phyloP scores from a whole-genome alignment of 495 filamentous ascomycete genomes.

The Neurospora discreta region DNA sequence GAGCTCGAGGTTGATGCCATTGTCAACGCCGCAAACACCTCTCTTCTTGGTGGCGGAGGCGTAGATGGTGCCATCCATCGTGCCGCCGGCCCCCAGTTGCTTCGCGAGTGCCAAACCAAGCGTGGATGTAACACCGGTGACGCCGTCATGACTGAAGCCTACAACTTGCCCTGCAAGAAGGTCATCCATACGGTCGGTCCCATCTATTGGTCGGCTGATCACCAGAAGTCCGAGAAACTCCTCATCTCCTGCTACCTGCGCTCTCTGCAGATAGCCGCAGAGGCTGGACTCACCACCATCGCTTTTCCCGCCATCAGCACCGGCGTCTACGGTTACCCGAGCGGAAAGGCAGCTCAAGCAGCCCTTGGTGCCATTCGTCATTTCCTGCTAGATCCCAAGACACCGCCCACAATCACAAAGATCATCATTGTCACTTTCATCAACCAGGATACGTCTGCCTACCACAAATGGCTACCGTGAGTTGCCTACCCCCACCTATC shows the following conservation, averaged over 20 bases:
- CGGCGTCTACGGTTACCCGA: slow-evolving; percentile 84
- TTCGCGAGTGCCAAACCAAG: slow-evolving; percentile 57
- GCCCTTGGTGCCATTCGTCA: slow-evolving; percentile 58
- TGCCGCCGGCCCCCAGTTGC: slow-evolving; percentile 59
- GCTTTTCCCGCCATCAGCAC: slow-evolving; percentile 81
- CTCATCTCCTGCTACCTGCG: slow-evolving; percentile 62
- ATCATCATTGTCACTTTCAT: slow-evolving; percentile 78
- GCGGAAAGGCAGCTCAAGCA: slow-evolving; percentile 51
- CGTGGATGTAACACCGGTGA: slow-evolving; percentile 64
- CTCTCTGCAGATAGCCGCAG: slow-evolving; percentile 61
- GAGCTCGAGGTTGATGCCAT: slow-evolving; percentile 69
- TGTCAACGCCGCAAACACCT: slow-evolving; percentile 84
- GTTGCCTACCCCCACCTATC: slow-evolving; percentile 18
- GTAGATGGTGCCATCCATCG: slow-evolving; percentile 83
- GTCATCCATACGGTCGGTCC: slow-evolving; percentile 91
- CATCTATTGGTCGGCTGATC: slow-evolving; percentile 44
- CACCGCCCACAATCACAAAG: slow-evolving; percentile 49
- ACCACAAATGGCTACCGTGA: slow-evolving; percentile 61
- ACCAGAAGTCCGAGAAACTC: slow-evolving; percentile 33
- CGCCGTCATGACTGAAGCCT: slow-evolving; percentile 75
- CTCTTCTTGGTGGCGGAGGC: slow-evolving; percentile 73
- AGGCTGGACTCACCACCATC: slow-evolving; percentile 53
- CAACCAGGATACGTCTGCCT: slow-evolving; percentile 62
- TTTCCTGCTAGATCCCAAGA: slow-evolving; percentile 49
- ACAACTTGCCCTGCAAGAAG: slow-evolving; percentile 60